Conservation (phyloP, 768 basidiomycete genomes). For the Thelephora ganbajun region DNA sequence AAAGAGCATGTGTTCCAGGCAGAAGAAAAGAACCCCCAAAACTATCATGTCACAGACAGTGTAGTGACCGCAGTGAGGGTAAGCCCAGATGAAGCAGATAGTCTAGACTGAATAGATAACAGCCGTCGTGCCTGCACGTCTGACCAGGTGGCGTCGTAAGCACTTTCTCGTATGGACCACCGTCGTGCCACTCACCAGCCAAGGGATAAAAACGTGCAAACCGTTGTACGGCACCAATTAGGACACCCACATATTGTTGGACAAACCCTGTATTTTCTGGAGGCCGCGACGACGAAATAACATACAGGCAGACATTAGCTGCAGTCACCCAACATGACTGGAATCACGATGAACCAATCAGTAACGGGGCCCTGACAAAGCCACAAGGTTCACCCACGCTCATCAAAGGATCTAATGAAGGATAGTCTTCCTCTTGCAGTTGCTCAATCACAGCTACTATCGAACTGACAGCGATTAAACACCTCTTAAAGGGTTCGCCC, state of each 20-base stretch:
- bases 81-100: too few species aligned
- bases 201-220: constrained; percentile 23
- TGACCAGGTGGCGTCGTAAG: too few species aligned
- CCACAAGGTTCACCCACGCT: constrained; percentile 25
- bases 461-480: constrained; percentile 28
- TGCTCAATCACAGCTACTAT: constrained; percentile 31
- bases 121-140: too few species aligned
- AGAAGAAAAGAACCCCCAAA: too few species aligned
- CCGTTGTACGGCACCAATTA: constrained; percentile 21
- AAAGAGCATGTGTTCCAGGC: too few species aligned
- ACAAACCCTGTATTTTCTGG: constrained; percentile 10
- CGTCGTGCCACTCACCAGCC: constrained; percentile 17
- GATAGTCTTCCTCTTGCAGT: constrained; percentile 35
- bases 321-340: constrained; percentile 27
- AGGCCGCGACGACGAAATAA: constrained; percentile 14
- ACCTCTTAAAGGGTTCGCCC: constrained; percentile 20
- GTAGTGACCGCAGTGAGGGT: too few species aligned
- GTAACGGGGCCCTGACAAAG: background rate
- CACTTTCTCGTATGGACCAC: too few species aligned
- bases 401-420: constrained; percentile 38
- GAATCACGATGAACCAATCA: background rate
- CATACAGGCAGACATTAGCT: constrained; percentile 25
- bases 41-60: too few species aligned
- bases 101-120: too few species aligned
- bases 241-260: constrained; percentile 20